Conservation (phyloP, 2,329 filamentous ascomycete genomes). For the Botrytis pseudocinerea region DNA sequence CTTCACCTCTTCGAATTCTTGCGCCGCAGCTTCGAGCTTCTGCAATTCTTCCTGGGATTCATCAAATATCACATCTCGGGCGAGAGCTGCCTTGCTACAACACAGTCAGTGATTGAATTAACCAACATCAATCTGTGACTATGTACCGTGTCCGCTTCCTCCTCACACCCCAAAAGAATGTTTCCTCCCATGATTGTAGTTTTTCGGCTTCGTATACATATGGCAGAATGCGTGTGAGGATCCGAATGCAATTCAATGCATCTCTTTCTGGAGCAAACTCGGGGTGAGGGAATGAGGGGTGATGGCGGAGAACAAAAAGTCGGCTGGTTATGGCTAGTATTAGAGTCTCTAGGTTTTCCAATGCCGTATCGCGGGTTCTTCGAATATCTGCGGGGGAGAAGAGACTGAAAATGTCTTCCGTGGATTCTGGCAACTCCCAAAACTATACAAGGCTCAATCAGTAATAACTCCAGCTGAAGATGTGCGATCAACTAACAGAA, state of each 20-base stretch:
- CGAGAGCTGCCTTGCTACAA: constrained; percentile 59
- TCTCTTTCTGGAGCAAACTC: constrained; percentile 81
- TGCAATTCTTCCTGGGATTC: constrained; percentile 61
- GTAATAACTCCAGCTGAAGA: constrained; percentile 20
- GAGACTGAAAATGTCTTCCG: constrained; percentile 94
- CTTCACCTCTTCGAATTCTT: constrained; percentile 78
- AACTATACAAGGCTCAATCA: constrained; percentile 59
- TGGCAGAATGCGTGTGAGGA: constrained; percentile 85
- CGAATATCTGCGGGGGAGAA: constrained; percentile 89
- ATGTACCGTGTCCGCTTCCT: constrained; percentile 61
- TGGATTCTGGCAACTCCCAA: constrained; percentile 94
- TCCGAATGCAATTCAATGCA: constrained; percentile 91
- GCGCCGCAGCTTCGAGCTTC: constrained; percentile 48
- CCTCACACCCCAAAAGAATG: constrained; percentile 85
- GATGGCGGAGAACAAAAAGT: constrained; percentile 78
- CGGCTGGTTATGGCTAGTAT: constrained; percentile 81
- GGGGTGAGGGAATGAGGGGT: constrained; percentile 85
- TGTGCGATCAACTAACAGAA: constrained; percentile 59
- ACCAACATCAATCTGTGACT: neutral
- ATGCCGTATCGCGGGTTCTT: constrained; percentile 78
- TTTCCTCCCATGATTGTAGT: constrained; percentile 81
- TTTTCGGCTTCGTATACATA: constrained; percentile 90
- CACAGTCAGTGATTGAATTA: constrained; percentile 28
- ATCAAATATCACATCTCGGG: constrained; percentile 81
- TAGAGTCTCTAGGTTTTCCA: constrained; percentile 88